Percentiles rank a stretch among this genome's conserved stretches.
phyloP scores from a whole-genome alignment of 768 basidiomycete genomes.

The Terana coerulea region DNA sequence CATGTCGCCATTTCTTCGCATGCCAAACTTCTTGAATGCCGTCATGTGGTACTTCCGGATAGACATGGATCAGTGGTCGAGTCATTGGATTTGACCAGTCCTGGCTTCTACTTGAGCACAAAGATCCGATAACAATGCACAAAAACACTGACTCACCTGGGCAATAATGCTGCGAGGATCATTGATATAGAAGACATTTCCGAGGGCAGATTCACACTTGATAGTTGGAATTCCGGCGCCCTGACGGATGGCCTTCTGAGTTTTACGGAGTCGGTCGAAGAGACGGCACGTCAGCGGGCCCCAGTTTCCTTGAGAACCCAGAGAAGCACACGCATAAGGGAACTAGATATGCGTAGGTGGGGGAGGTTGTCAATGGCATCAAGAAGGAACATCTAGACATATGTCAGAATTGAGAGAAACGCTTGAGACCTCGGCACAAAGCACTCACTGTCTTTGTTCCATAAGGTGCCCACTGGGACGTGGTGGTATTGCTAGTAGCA shows the following conservation, averaged over 20 bases:
- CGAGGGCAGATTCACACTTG: neutral
- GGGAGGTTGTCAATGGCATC: neutral
- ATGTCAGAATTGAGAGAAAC: neutral
- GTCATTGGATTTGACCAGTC: slow-evolving; percentile 11
- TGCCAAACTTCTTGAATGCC: slow-evolving; percentile 17
- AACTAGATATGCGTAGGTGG: neutral
- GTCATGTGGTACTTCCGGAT: slow-evolving; percentile 13
- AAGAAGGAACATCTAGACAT: slow-evolving; percentile 1
- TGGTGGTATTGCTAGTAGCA: neutral
- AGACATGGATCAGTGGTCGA: slow-evolving; percentile 12
- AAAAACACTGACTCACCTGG: neutral
- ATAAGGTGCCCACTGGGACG: neutral
- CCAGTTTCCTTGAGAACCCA: neutral
- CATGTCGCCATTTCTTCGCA: slow-evolving; percentile 6
- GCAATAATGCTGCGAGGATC: neutral
- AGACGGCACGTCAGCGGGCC: neutral
- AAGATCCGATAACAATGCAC: neutral
- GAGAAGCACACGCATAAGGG: neutral
- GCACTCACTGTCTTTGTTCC: neutral
- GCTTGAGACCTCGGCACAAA: neutral
- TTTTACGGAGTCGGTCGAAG: neutral
- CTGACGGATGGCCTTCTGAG: neutral
- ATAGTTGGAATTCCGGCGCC: neutral
- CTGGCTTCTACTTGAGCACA: no score
- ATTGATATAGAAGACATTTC: neutral